phyloP scores from a whole-genome alignment of 306 rosid genomes.

The Prinsepia uniflora region DNA sequence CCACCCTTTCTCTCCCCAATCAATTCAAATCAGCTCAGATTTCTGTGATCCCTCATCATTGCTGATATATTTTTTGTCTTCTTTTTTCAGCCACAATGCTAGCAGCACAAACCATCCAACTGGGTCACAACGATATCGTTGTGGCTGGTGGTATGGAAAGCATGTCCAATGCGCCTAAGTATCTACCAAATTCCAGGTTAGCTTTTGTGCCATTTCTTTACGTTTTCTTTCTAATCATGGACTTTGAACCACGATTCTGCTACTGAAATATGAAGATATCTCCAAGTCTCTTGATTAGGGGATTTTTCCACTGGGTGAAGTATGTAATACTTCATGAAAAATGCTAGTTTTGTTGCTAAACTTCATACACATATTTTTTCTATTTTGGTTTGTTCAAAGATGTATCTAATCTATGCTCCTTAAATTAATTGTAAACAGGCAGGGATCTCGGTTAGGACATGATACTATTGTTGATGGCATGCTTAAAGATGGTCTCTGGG shows the following conservation, averaged over 20 bases:
- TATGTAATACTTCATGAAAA: neutral
- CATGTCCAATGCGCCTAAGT: constrained; percentile 93
- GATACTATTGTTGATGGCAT: constrained; percentile 83
- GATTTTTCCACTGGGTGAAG: neutral
- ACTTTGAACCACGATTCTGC: neutral
- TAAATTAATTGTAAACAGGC: constrained; percentile 42
- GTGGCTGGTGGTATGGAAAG: constrained; percentile 98
- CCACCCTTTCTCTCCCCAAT: neutral
- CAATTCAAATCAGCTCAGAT: neutral
- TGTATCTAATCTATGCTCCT: constrained; percentile 6
- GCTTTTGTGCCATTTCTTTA: constrained; percentile 15
- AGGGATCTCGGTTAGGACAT: constrained; percentile 83
- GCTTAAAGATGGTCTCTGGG: constrained; percentile 97
- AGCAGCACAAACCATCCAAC: constrained; percentile 80
- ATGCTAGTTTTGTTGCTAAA: neutral
- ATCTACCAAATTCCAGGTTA: constrained; percentile 69
- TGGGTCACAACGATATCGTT: constrained; percentile 63
- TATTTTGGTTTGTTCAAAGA: neutral
- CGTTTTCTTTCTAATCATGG: neutral
- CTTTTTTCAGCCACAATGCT: constrained; percentile 67
- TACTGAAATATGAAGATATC: constrained; percentile 14
- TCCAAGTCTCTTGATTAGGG: constrained; percentile 1
- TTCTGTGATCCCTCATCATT: neutral
- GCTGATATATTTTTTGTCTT: constrained; percentile 5
- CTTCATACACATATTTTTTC: neutral